phyloP scores from a whole-genome alignment of 2,329 filamentous ascomycete genomes.

The Lecanicillium sp. region DNA sequence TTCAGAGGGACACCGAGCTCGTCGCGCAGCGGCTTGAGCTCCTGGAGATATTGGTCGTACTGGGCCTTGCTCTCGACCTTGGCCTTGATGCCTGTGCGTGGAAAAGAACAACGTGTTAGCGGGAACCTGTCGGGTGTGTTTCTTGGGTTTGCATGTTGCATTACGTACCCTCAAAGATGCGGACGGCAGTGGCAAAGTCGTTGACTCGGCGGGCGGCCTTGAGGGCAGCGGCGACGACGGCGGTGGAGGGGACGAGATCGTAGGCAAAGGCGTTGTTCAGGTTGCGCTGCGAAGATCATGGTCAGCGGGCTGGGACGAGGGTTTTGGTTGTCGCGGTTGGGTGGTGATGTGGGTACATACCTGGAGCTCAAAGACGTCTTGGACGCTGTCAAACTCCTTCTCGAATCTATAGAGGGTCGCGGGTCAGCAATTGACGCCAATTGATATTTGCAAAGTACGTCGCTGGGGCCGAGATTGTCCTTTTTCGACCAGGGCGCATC shows the following conservation, averaged over 20 bases:
- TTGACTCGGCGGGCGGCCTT: constrained; percentile 94
- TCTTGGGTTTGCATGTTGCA: too few relatives aligned
- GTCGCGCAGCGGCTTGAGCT: constrained; percentile 87
- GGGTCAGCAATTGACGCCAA: constrained; percentile 4
- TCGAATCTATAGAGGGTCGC: constrained; percentile 64
- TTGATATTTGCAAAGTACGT: constrained; percentile 1
- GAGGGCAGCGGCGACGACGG: constrained; percentile 84
- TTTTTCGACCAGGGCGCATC: too few relatives aligned
- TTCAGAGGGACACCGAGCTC: constrained; percentile 88
- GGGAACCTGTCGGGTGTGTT: not conserved
- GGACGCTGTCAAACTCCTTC: constrained; percentile 96
- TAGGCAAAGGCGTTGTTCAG: constrained; percentile 99
- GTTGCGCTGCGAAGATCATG: constrained; percentile 54
- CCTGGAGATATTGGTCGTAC: constrained; percentile 92
- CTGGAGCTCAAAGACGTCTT: constrained; percentile 99
- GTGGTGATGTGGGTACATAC: constrained; percentile 44
- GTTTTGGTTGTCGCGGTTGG: constrained; percentile 10
- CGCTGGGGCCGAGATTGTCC: not conserved
- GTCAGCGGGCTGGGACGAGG: constrained; percentile 4
- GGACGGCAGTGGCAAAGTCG: constrained; percentile 96
- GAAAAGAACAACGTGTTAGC: constrained; percentile 13
- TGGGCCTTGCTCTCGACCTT: constrained; percentile 98
- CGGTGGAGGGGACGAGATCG: constrained; percentile 93
- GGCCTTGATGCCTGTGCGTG: constrained; percentile 88
- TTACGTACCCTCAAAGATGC: constrained; percentile 89